phyloP scores from a whole-genome alignment of 768 basidiomycete species.

The Lyophyllum semitale region DNA sequence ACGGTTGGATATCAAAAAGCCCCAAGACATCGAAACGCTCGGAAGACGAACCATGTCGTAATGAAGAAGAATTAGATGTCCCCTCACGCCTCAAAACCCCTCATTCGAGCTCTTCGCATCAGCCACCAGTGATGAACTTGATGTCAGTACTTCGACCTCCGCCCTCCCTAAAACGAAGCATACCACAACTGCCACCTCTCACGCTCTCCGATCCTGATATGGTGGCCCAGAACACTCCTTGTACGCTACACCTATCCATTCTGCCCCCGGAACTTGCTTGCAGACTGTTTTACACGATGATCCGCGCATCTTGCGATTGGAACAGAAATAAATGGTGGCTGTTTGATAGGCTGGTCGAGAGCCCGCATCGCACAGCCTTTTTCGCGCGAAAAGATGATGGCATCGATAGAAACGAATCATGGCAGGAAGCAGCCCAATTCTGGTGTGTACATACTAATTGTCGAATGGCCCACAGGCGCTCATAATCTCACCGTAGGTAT shows the following conservation, averaged over 20 bases:
- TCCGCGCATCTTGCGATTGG: conserved; percentile 64
- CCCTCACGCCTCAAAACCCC: neutral
- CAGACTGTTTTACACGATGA: conserved; percentile 72
- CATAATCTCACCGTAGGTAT: conserved; percentile 53
- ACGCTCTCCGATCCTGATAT: conserved; percentile 61
- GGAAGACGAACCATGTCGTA: neutral
- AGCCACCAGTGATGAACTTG: conserved; percentile 44
- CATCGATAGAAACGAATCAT: conserved; percentile 44
- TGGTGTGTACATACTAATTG: conserved; percentile 53
- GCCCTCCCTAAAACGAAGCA: conserved; percentile 42
- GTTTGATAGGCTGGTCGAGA: conserved; percentile 79
- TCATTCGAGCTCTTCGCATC: conserved; percentile 9
- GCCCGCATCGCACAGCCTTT: conserved; percentile 82
- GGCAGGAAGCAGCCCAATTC: conserved; percentile 75
- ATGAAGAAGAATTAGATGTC: neutral
- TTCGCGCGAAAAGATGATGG: conserved; percentile 58
- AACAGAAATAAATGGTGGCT: conserved; percentile 82
- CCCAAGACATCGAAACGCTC: conserved; percentile 2
- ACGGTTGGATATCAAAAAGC: conserved; percentile 50
- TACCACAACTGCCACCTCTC: conserved; percentile 56
- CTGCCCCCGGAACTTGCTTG: conserved; percentile 79
- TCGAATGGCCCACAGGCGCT: neutral
- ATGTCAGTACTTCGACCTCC: conserved; percentile 55
- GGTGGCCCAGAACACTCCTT: conserved; percentile 71
- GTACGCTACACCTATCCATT: conserved; percentile 69